These are phyloP conservation scores for Suillus variegatus DNA, from an alignment of 768 basidiomycete genomes.

Conservation along the genomic window DNA sequence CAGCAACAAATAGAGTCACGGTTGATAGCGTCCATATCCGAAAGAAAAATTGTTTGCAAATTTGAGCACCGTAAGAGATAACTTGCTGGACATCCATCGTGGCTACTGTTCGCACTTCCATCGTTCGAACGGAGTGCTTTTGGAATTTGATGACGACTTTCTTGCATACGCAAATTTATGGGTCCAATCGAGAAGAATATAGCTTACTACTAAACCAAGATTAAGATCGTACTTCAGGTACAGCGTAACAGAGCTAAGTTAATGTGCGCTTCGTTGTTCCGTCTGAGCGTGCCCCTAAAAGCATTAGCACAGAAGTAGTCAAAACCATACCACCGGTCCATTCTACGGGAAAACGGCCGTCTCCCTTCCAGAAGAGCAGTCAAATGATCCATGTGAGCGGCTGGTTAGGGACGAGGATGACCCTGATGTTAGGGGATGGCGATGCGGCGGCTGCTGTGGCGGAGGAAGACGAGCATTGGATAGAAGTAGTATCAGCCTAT, in stretches of 20 bases:
- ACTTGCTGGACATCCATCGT: not conserved
- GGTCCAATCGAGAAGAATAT: not conserved
- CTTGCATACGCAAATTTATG: not conserved
- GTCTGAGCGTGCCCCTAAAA: not conserved
- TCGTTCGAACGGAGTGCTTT: not conserved
- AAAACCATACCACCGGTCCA: not conserved
- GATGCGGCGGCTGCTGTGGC: constrained; percentile 24
- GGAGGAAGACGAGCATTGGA: constrained; percentile 43
- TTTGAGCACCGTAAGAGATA: not conserved
- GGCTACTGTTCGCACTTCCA: not conserved
- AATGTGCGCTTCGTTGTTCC: not conserved
- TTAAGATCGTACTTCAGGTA: not conserved
- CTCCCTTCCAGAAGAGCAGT: not conserved
- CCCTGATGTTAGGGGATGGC: constrained; percentile 38
- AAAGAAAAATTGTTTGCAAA: not conserved
- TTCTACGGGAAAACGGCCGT: not conserved
- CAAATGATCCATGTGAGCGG: constrained; percentile 12
- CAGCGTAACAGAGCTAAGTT: not conserved
- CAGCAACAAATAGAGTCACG: not conserved
- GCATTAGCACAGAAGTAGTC: not conserved
- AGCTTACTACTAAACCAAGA: not conserved
- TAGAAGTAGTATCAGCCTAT: constrained; percentile 59
- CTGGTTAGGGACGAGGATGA: constrained; percentile 29
- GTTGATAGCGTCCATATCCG: not conserved
- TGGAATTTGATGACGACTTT: not conserved